These are phyloP conservation scores for Mycocentrospora acerina DNA, from an alignment of 2,329 filamentous ascomycete species.

Conservation along the genomic window DNA sequence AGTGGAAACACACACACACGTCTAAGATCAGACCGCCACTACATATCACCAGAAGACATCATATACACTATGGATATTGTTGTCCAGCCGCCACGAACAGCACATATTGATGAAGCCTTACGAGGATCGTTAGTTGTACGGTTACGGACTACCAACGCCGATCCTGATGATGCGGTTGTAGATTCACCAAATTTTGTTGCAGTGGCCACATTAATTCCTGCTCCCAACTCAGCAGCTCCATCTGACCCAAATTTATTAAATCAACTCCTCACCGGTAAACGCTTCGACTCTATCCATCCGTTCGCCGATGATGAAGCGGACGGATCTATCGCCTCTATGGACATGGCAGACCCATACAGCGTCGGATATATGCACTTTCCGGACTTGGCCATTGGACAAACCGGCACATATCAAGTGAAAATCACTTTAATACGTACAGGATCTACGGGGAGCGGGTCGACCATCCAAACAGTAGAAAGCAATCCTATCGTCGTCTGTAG, in stretches of 20 bases:
- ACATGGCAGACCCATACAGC: constrained; percentile 36
- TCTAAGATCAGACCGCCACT: constrained; percentile 27
- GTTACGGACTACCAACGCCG: constrained; percentile 32
- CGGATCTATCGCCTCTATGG: constrained; percentile 39
- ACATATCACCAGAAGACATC: constrained; percentile 31
- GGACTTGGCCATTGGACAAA: constrained; percentile 38
- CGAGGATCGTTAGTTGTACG: constrained; percentile 37
- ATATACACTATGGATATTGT: constrained; percentile 43
- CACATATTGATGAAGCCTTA: constrained; percentile 34
- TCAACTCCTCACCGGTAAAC: constrained; percentile 30
- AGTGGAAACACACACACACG: constrained; percentile 22
- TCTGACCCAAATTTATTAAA: constrained; percentile 34
- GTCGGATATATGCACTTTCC: constrained; percentile 43
- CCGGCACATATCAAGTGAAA: constrained; percentile 40
- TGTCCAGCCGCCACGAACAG: constrained; percentile 39
- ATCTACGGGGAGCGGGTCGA: constrained; percentile 26
- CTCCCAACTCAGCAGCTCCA: constrained; percentile 26
- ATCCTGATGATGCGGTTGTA: constrained; percentile 33
- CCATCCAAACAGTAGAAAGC: constrained; percentile 38
- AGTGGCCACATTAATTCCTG: constrained; percentile 35
- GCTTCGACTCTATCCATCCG: constrained; percentile 39
- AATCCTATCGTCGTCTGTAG: constrained; percentile 36
- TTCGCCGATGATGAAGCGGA: constrained; percentile 41
- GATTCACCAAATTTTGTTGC: constrained; percentile 39
- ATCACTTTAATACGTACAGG: constrained; percentile 39